Evolutionary conservation across 257 asterid genomes (phyloP), one percentile per base, ranked within the genome.

Genomic region (Nicotiana otophora): DNA sequence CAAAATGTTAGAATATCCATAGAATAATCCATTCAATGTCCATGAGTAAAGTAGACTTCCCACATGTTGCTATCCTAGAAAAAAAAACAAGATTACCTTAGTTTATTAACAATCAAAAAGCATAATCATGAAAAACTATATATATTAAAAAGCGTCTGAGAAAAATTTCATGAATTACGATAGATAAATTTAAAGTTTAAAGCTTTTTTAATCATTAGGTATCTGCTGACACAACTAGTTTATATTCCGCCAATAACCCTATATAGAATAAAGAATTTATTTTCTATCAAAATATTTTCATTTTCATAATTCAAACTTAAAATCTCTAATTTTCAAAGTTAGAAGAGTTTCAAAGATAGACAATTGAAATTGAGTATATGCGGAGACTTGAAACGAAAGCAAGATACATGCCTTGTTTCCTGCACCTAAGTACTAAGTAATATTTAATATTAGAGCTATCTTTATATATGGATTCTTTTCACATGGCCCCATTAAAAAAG

Each of bases 351-450:
- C 39, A 1, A 34, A 34, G 5, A 26, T 3, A 28, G 33, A n/a
- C 16, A 55, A 30, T 67, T 23, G 3, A 16, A 63, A 51, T 61
- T n/a, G 75, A 28, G 86, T 54, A 80, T 87, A 86, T 80, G 90
- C 80, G 81, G 84, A 81, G 82, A 83, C 81, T 68, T 42, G 86
- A 2, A 72, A 48, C 7, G 67, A 79, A 81, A 70, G 87, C 87
- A 78, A 65, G 81, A 48, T 55, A 57, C 84, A 63, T 81, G 86
- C 88, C 78, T 84, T 84, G 88, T 86, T 84, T 83, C 83, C 83
- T 69, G 33, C 78, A 39, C n/a, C n/a, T 15, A 3, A 14, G 14
- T 23, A 69, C n/a, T 15, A 3, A 14, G 14, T 23, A 42, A 72
- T 20, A 20, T 20, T 46, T 72, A 72, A 72, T 23, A 72, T 39